Evolutionary conservation across 2,329 filamentous ascomycete species (phyloP).

Genomic region (Aspergillus thermomutatus): DNA sequence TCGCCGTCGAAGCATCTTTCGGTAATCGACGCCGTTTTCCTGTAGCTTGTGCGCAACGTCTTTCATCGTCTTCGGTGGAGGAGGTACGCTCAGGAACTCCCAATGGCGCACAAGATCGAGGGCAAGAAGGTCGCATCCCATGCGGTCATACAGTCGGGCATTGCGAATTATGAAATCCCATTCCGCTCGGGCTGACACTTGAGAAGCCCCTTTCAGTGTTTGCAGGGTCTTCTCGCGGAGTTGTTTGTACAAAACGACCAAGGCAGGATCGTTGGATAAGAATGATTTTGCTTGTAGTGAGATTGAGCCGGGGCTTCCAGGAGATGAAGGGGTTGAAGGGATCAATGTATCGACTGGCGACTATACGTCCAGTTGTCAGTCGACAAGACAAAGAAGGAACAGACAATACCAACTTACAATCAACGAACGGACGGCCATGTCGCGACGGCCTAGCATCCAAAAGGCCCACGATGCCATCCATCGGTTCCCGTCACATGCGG

Average conservation of each 20-base stretch:
- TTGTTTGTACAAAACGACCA: constrained; percentile 83
- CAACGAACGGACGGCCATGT: constrained; percentile 79
- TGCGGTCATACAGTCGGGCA: constrained; percentile 77
- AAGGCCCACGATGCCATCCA: constrained; percentile 97
- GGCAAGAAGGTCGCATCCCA: constrained; percentile 89
- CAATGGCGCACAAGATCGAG: constrained; percentile 65
- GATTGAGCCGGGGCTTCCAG: constrained; percentile 58
- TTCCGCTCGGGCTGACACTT: constrained; percentile 73
- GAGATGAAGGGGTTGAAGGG: constrained; percentile 45
- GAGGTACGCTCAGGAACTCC: constrained; percentile 43
- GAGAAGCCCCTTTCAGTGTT: constrained; percentile 79
- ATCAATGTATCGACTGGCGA: constrained; percentile 74
- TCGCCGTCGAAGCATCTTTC: constrained; percentile 65
- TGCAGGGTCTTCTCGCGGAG: constrained; percentile 77
- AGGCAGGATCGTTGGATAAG: constrained; percentile 83
- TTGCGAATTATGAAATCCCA: constrained; percentile 89
- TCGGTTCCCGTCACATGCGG: constrained; percentile 76
- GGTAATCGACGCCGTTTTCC: constrained; percentile 53
- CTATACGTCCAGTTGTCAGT: constrained; percentile 41
- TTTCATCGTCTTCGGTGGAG: constrained; percentile 36
- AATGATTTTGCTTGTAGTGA: constrained; percentile 71
- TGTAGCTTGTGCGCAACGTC: constrained; percentile 22
- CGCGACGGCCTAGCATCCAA: constrained; percentile 78
- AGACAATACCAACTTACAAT: constrained; percentile 56
- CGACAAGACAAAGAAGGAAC: neutral